Conservation (phyloP, 257 asterid genomes). For the Solanum ahanhuiri region DNA sequence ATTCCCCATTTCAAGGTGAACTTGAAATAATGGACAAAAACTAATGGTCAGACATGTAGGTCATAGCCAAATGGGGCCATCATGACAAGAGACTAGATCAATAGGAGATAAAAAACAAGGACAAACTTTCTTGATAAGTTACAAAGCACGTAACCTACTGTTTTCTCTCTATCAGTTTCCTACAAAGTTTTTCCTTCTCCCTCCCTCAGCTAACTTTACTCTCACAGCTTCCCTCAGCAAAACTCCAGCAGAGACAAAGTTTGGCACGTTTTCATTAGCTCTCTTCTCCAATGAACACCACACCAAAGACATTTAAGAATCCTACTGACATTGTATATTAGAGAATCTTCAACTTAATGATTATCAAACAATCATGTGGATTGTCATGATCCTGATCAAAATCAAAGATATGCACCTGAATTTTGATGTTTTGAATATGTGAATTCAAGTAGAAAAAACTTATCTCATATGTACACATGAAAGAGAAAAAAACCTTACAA, state of each 20-base stretch:
- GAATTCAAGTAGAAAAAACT: background rate
- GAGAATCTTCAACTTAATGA: background rate
- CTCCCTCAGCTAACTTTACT: background rate
- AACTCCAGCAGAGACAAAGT: background rate
- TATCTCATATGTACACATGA: background rate
- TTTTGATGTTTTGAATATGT: background rate
- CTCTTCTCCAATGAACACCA: background rate
- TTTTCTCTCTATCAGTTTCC: background rate
- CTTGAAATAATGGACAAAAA: background rate
- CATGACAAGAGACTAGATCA: background rate
- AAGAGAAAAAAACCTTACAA: background rate
- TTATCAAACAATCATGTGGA: background rate
- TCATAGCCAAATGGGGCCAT: background rate
- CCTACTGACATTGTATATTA: background rate
- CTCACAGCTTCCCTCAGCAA: background rate
- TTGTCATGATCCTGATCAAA: background rate
- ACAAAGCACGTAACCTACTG: background rate
- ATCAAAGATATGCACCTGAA: background rate
- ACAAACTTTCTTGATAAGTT: background rate
- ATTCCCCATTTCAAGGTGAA: background rate
- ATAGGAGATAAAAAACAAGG: background rate
- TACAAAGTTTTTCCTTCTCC: background rate
- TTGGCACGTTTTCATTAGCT: background rate
- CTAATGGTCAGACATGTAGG: background rate
- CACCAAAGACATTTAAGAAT: background rate